phyloP scores from a whole-genome alignment of 345 rosid genomes.

The Xanthoceras sorbifolium region DNA sequence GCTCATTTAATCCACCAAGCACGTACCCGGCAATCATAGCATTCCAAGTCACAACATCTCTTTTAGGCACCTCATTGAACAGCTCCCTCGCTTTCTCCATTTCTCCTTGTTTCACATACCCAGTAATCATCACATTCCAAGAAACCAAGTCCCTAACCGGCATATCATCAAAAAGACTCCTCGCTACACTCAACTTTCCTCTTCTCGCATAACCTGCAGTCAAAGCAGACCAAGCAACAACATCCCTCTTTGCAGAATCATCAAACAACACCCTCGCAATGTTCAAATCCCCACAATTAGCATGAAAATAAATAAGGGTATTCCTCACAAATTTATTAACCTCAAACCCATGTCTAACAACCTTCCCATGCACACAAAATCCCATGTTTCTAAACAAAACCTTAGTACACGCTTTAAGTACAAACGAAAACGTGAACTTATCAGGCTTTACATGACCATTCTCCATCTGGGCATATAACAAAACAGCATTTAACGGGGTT shows the following conservation, averaged over 20 bases:
- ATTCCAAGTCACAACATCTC: conserved; percentile 80
- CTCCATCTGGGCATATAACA: conserved; percentile 56
- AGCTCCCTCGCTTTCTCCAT: conserved; percentile 59
- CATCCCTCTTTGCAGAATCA: conserved; percentile 47
- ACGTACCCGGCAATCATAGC: conserved; percentile 70
- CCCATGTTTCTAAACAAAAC: conserved; percentile 54
- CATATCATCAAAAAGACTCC: conserved; percentile 62
- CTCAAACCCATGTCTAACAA: conserved; percentile 52
- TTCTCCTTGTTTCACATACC: conserved; percentile 54
- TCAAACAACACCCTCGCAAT: conserved; percentile 57
- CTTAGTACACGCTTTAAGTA: conserved; percentile 68
- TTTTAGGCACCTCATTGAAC: conserved; percentile 51
- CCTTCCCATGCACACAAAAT: conserved; percentile 62
- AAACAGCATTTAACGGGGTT: conserved; percentile 39
- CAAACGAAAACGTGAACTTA: conserved; percentile 62
- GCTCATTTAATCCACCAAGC: conserved; percentile 35
- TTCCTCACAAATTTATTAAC: conserved; percentile 57
- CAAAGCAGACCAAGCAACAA: conserved; percentile 80
- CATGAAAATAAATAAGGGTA: conserved; percentile 61
- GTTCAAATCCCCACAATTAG: conserved; percentile 63
- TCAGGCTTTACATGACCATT: conserved; percentile 43
- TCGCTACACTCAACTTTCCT: conserved; percentile 55
- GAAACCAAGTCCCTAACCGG: conserved; percentile 69
- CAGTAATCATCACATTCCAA: conserved; percentile 85
- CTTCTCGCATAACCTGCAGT: conserved; percentile 76